Base-by-base conservation (phyloP, 1,139 yeast genomes). In the Diutina catenulata region DNA sequence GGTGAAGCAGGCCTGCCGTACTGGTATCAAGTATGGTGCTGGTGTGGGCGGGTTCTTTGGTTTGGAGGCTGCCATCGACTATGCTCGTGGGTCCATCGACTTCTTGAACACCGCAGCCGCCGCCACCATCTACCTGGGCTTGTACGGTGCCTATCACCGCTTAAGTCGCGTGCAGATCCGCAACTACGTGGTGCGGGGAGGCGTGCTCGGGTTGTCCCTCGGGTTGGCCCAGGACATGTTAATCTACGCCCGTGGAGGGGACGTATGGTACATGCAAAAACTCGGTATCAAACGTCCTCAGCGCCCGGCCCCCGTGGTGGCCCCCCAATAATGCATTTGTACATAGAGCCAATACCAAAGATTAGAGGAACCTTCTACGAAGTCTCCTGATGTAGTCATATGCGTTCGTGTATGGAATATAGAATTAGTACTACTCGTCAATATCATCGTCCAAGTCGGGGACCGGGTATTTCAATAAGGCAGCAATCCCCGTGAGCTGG, bases 401-500 rank as follows among this genome's bases (percentile, higher is more conserved):
- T n/a, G n/a, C n/a, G n/a, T n/a, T n/a, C n/a, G n/a, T n/a, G n/a
- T n/a, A n/a, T n/a, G n/a, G n/a, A n/a, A n/a, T n/a, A n/a, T n/a
- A n/a, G n/a, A n/a, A n/a, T n/a, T n/a, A n/a, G n/a, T n/a, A n/a
- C n/a, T 62, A 67, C 11, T 60, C 66, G 11, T 65, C 71, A 14
- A 71, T 76, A 5, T 74, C 72, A 38, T 81, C 94, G 49, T 86
- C 95, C 37, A 87, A 62, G 47, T 86, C 95, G 0, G 84, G 83
- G 5, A 87, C 63, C 0, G 97, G 95, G 50, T 81, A 91, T 45
- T 76, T 79, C 47, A 88, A 62, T 32, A 91, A 70, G 37, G 87
- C 93, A 0, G 97, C 98, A 33, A 87, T 73, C 38, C 98, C 98
- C 0, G 95, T 84, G 45, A 91, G 68, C 49, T 82, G 88, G 53